Conservation (phyloP, 768 basidiomycete genomes). For the Auricularia cornea region DNA sequence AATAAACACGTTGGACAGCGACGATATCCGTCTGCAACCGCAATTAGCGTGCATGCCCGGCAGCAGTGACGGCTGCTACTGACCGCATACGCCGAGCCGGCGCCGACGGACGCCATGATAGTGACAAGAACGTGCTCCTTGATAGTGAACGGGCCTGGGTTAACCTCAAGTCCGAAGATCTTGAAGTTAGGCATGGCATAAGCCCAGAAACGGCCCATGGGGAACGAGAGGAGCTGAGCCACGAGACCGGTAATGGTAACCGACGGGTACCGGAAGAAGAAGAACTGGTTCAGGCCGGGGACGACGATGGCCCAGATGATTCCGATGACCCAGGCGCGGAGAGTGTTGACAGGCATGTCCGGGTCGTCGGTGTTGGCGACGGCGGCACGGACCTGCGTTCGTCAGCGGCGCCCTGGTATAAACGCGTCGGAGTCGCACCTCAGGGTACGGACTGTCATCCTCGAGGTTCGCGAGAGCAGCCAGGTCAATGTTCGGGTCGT, state of each 20-base stretch:
- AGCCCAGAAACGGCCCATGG: conserved; percentile 23
- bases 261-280: conserved; percentile 40
- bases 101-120: conserved; percentile 60
- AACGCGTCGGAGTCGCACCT: conserved; percentile 19
- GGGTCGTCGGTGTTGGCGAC: conserved; percentile 68
- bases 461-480: conserved; percentile 13
- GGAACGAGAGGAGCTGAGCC: conserved; percentile 19
- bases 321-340: conserved; percentile 57
- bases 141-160: conserved; percentile 38
- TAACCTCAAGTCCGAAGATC: conserved; percentile 19
- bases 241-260: conserved; percentile 29
- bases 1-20: conserved; percentile 65
- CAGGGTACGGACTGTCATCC: conserved; percentile 81
- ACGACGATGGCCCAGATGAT: conserved; percentile 2
- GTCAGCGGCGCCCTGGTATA: background rate
- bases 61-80: conserved; percentile 8
- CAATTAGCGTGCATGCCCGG: background rate
- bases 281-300: conserved; percentile 41
- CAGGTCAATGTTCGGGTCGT: conserved; percentile 35
- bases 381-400: conserved; percentile 49
- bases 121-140: conserved; percentile 42
- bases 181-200: conserved; percentile 12
- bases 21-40: conserved; percentile 48
- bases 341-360: conserved; percentile 43
- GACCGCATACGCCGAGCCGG: conserved; percentile 55